phyloP scores from a whole-genome alignment of 768 basidiomycete genomes.

The Lactifluus echinatus region DNA sequence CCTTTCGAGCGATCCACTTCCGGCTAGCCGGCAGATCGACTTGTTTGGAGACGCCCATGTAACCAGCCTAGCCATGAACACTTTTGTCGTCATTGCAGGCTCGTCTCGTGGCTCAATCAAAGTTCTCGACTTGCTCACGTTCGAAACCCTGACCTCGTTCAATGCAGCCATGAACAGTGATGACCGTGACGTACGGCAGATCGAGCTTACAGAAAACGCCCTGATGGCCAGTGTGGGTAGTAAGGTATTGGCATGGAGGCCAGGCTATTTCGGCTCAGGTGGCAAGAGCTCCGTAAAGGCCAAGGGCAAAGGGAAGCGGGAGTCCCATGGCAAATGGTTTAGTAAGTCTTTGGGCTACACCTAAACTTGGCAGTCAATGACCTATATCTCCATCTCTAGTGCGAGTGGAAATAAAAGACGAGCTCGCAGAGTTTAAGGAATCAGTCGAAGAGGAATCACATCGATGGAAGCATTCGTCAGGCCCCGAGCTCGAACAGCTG shows the following conservation, averaged over 20 bases:
- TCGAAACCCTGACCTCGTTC: constrained; percentile 49
- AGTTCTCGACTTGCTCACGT: constrained; percentile 60
- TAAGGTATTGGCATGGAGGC: constrained; percentile 59
- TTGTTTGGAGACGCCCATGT: constrained; percentile 58
- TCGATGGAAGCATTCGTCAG: constrained; percentile 30
- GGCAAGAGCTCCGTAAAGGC: constrained; percentile 22
- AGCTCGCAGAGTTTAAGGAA: constrained; percentile 49
- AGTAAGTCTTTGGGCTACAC: constrained; percentile 25
- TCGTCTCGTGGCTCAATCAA: constrained; percentile 50
- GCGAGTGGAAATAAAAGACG: constrained; percentile 52
- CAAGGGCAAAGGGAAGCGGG: constrained; percentile 22
- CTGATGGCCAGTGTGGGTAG: constrained; percentile 54
- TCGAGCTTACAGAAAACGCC: constrained; percentile 47
- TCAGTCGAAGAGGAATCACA: constrained; percentile 45
- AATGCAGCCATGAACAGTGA: constrained; percentile 32
- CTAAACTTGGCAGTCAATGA: neutral
- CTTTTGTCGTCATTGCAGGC: constrained; percentile 54
- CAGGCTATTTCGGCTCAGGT: constrained; percentile 37
- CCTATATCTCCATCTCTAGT: constrained; percentile 32
- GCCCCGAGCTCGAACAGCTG: constrained; percentile 49
- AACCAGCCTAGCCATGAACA: constrained; percentile 55
- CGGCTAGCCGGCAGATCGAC: constrained; percentile 43
- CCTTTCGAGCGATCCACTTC: constrained; percentile 18
- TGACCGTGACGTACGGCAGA: constrained; percentile 42
- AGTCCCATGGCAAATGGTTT: constrained; percentile 29